These are phyloP conservation scores for Ashbya aceris DNA, from an alignment of 1,139 yeast species.

Conservation along the genomic window DNA sequence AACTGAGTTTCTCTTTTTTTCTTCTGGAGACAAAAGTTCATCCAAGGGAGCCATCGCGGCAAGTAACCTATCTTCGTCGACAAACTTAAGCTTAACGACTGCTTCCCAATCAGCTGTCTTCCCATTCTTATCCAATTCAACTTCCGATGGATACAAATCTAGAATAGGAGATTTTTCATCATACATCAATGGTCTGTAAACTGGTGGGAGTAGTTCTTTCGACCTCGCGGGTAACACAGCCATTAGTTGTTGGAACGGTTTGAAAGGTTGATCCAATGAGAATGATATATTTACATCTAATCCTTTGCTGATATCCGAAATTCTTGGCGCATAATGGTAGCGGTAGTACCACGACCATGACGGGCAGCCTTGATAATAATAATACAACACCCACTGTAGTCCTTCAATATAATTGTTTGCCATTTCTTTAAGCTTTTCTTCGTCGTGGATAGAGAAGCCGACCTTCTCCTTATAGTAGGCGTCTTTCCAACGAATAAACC, in stretches of 20 bases:
- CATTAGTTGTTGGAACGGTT: conserved; percentile 95
- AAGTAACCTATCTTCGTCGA: conserved; percentile 68
- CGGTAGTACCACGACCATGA: conserved; percentile 93
- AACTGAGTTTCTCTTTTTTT: conserved; percentile 59
- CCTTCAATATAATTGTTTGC: conserved; percentile 89
- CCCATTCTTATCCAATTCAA: conserved; percentile 85
- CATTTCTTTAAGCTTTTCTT: conserved; percentile 47
- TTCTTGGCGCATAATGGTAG: conserved; percentile 88
- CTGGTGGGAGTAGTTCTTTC: conserved; percentile 64
- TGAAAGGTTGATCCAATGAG: conserved; percentile 68
- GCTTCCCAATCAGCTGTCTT: conserved; percentile 98
- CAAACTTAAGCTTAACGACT: conserved; percentile 89
- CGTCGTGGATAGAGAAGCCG: conserved; percentile 45
- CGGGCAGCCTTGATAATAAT: conserved; percentile 81
- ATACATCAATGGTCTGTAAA: conserved; percentile 77
- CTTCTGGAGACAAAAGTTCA: conserved; percentile 54
- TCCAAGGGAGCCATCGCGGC: conserved; percentile 64
- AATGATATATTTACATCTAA: conserved; percentile 53
- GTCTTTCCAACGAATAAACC: conserved; percentile 77
- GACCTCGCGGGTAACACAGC: conserved; percentile 96
- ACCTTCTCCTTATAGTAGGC: conserved; percentile 72
- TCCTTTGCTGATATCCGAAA: conserved; percentile 73
- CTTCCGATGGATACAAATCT: conserved; percentile 86
- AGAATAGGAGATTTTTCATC: conserved; percentile 80
- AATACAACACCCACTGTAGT: conserved; percentile 87